Base-by-base conservation (phyloP, 129 eudicot genomes). In the Cynara cardunculus region DNA sequence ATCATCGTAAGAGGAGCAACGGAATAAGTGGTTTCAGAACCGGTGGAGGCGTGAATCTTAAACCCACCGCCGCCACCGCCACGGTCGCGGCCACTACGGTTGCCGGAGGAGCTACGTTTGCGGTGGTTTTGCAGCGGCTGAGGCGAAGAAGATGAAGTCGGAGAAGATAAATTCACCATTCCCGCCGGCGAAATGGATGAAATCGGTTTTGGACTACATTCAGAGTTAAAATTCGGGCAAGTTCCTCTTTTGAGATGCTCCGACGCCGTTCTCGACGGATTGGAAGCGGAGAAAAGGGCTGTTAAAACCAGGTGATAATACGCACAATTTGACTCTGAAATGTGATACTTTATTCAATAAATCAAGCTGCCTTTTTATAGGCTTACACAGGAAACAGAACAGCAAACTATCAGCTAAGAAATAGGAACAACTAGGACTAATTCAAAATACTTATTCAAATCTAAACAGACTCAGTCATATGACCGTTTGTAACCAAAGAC, bases 171-270 rank as follows among this genome's bases (percentile, higher is more conserved):
- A 72, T 59, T 69, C 41, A 73, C 82, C 82, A 75, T 41, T 11
- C 85, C 89, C 25, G 79, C 74, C 5, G 98, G 90, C 10, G 91
- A 88, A 4, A 86, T 32, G 0, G 98, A 85, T 0, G 93, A 89
- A 56, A 88, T 81, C 76, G 98, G 94, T 59, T 78, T 85, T 0
- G 97, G 89, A 19, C 75, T 73, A 0, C 81, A 77, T 11, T 69
- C 61, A 26, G 96, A 80, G 71, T 72, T 82, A 44, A 96, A 96
- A 78, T 91, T 96, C 7, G 97, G 95, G 67, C 99, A 96, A 22
- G 97, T 88, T 27, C 97, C 98, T 35, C 98, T 66, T 56, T 96
- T 96, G 19, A 96, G 93, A 84, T 96, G 99, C 86, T 96, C 99
- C 24, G 99, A 89, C 41, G 99, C 99, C 26, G 99, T 96, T 31